Conservation (phyloP, 2,329 filamentous ascomycete species). For the Hypoxylon sp. region DNA sequence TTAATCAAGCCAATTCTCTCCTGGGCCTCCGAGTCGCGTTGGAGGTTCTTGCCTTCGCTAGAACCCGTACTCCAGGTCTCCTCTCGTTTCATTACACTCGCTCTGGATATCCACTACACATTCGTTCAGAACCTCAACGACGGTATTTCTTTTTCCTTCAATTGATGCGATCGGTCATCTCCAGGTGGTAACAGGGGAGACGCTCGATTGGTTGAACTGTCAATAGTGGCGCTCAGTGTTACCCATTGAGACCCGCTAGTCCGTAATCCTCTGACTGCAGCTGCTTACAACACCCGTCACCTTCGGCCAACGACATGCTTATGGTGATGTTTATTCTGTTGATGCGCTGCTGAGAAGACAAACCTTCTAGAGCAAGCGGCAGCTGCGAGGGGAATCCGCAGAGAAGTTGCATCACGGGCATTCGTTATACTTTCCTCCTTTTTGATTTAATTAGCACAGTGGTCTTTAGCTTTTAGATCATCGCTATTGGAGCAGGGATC, state of each 20-base stretch:
- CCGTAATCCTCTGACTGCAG: constrained; percentile 21
- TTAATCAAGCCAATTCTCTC: constrained; percentile 28
- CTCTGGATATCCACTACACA: constrained; percentile 23
- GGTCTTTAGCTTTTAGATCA: constrained; percentile 38
- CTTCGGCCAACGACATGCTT: constrained; percentile 19
- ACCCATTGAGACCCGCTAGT: constrained; percentile 41
- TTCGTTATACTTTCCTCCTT: constrained; percentile 30
- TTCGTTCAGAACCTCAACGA: constrained; percentile 20
- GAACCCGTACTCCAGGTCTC: constrained; percentile 13
- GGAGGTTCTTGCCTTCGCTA: constrained; percentile 35
- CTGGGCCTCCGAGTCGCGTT: constrained; percentile 19
- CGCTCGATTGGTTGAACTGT: constrained; percentile 37
- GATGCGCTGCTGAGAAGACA: constrained; percentile 25
- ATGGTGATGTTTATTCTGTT: constrained; percentile 37
- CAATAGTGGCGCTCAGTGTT: constrained; percentile 40
- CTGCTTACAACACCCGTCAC: constrained; percentile 22
- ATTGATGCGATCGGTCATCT: constrained; percentile 32
- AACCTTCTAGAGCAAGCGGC: constrained; percentile 2
- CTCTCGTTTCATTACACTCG: constrained; percentile 31
- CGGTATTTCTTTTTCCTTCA: constrained; percentile 19
- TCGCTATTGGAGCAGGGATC: constrained; percentile 44
- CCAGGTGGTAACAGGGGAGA: constrained; percentile 16
- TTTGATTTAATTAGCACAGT: constrained; percentile 34
- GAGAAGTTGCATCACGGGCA: constrained; percentile 29
- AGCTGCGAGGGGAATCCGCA: constrained; percentile 7